Base-by-base conservation (phyloP, 495 filamentous ascomycete genomes). In the Trichoderma parareesei region DNA sequence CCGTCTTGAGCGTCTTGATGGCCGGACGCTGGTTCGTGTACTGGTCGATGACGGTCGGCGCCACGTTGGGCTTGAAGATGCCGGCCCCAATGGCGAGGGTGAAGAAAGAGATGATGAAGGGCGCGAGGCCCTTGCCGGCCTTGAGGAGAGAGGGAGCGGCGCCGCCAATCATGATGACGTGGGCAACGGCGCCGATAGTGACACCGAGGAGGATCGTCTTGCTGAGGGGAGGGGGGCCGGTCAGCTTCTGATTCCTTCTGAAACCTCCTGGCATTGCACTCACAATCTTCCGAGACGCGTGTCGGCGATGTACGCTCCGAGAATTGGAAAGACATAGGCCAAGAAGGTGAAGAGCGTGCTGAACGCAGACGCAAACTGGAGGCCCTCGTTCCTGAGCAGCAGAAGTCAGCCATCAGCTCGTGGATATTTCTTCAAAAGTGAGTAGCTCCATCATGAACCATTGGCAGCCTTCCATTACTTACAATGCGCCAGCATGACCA, bases 321-420 rank as follows among this genome's bases (percentile, higher is more conserved):
- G 68, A 37, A 92, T 74, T 11, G 90, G 90, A 72, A 85, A 87
- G 38, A 85, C 67, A 68, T 92, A 92, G 20, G 83, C 81, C 89
- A 88, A 91, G 76, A 92, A 91, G 27, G 79, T 72, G 71, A 90
- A 91, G 79, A 91, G 89, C 66, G 81, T 81, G 13, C 84, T 87
- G 62, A 92, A 89, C 77, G 42, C 76, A 81, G 37, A 91, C 74
- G 20, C 53, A 37, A 57, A 57, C 27, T 57, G 53, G 13, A 57
- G 53, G 3, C 53, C 53, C 27, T 57, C 20, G 53, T 57, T 57
- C 53, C 53, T 57, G 37, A n/a, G 11, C 8, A 2, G 37, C 27
- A 35, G 20, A 35, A 2, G 33, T 35, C 20, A 38, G 9, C 46
- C 16, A 18, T 49, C 20, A 49, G 16, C 20, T 18, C 8, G 9